Evolutionary conservation across 495 filamentous ascomycete genomes (phyloP).

Genomic region (Emericellopsis terricola): DNA sequence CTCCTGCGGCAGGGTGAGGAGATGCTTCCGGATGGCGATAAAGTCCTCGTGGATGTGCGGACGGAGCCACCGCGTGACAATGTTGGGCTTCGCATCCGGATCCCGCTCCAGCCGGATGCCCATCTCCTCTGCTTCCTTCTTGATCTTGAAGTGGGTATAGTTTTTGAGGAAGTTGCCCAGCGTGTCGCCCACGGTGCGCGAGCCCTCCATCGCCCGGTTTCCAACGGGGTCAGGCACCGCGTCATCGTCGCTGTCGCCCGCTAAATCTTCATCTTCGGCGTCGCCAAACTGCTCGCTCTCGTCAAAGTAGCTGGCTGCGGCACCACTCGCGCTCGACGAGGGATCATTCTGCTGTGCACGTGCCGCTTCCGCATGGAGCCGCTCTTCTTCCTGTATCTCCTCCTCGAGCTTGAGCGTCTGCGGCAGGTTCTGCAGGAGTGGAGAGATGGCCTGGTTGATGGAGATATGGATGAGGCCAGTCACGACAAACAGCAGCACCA

Average conservation of each 20-base stretch:
- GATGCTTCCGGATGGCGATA: constrained; percentile 35
- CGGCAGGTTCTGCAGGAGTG: constrained; percentile 54
- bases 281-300: constrained; percentile 34
- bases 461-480: constrained; percentile 62
- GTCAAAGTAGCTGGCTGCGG: constrained; percentile 23
- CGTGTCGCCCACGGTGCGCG: constrained; percentile 11
- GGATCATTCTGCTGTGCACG: constrained; percentile 4
- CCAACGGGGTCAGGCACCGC: neutral
- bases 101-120: neutral
- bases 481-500: constrained; percentile 54
- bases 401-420: constrained; percentile 16
- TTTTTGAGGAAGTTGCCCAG: constrained; percentile 6
- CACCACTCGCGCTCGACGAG: constrained; percentile 6
- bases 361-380: constrained; percentile 2
- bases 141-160: constrained; percentile 6
- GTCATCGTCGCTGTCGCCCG: constrained; percentile 11
- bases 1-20: constrained; percentile 31
- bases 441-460: constrained; percentile 57
- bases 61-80: constrained; percentile 40
- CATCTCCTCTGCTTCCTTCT: constrained; percentile 7
- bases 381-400: constrained; percentile 2
- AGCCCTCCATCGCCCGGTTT: constrained; percentile 11
- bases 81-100: constrained; percentile 9
- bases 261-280: neutral
- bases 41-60: constrained; percentile 52